Percentiles rank a stretch among this genome's conserved stretches.
Evolutionary conservation across 2,329 filamentous ascomycete genomes (phyloP).

Genomic region (Monosporascus ibericus): DNA sequence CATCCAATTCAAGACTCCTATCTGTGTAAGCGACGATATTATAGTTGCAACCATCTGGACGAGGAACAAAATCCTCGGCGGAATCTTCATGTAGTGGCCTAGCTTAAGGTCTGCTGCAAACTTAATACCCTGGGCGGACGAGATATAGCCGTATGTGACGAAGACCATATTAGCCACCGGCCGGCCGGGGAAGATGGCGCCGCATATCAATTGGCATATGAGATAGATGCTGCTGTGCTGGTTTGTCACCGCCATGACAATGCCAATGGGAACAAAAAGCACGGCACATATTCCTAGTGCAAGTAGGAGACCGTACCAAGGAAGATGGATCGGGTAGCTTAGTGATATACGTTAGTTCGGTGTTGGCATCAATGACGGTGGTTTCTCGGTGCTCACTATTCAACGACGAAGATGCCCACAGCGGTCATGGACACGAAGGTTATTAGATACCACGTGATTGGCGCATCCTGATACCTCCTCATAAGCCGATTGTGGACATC

Average conservation of each 20-base stretch:
- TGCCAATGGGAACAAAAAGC: constrained; percentile 85
- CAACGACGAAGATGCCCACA: constrained; percentile 77
- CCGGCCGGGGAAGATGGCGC: constrained; percentile 73
- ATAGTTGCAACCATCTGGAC: constrained; percentile 72
- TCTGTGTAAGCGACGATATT: constrained; percentile 74
- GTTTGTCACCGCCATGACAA: constrained; percentile 90
- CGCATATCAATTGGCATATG: constrained; percentile 80
- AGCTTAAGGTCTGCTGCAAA: constrained; percentile 84
- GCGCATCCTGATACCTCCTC: constrained; percentile 75
- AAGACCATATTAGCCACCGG: constrained; percentile 93
- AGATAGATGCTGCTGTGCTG: constrained; percentile 83
- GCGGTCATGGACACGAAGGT: constrained; percentile 72
- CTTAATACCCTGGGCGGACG: constrained; percentile 81
- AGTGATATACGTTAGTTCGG: constrained; percentile 13
- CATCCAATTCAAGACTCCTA: constrained; percentile 86
- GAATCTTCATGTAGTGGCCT: constrained; percentile 84
- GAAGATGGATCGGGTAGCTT: constrained; percentile 72
- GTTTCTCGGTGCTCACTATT: constrained; percentile 55
- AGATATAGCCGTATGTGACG: constrained; percentile 86
- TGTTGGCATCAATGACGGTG: background rate
- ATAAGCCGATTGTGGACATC: constrained; percentile 83
- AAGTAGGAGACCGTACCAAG: constrained; percentile 80
- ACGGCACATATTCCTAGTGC: constrained; percentile 71
- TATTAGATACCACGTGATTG: constrained; percentile 71
- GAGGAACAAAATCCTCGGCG: constrained; percentile 70